Evolutionary conservation across 768 basidiomycete species (phyloP).

Genomic region (Scleroderma citrinum): DNA sequence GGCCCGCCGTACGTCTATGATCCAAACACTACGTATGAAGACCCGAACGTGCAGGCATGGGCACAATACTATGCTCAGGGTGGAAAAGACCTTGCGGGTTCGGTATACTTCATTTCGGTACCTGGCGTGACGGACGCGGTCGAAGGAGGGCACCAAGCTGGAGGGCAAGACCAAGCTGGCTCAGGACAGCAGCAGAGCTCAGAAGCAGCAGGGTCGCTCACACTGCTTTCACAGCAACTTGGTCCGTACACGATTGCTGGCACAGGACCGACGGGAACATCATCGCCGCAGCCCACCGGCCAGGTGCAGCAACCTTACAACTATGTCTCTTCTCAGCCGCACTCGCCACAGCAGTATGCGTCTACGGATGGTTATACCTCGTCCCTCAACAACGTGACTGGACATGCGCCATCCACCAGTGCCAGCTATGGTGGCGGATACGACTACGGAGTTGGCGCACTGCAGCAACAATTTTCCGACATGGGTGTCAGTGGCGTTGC

Average conservation of each 20-base stretch:
- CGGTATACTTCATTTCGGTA: conserved; percentile 76
- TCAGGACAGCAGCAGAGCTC: conserved; percentile 3
- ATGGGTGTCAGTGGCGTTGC: conserved; percentile 20
- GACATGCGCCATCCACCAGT: conserved; percentile 13
- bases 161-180: background rate
- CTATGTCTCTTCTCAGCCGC: conserved; percentile 12
- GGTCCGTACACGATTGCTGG: background rate
- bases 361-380: background rate
- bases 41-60: conserved; percentile 83
- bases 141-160: conserved; percentile 5
- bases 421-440: conserved; percentile 11
- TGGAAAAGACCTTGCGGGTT: conserved; percentile 64
- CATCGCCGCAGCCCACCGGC: background rate
- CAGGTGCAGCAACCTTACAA: conserved; percentile 9
- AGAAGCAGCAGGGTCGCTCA: background rate
- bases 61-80: conserved; percentile 81
- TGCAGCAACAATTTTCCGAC: conserved; percentile 28
- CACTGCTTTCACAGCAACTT: background rate
- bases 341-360: conserved; percentile 8
- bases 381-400: conserved; percentile 15
- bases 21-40: conserved; percentile 61
- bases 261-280: background rate
- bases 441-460: conserved; percentile 16
- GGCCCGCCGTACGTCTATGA: conserved; percentile 55
- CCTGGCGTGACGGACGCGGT: conserved; percentile 59